phyloP scores from a whole-genome alignment of 176 grass and related monocot species.

The Areca catechu region DNA sequence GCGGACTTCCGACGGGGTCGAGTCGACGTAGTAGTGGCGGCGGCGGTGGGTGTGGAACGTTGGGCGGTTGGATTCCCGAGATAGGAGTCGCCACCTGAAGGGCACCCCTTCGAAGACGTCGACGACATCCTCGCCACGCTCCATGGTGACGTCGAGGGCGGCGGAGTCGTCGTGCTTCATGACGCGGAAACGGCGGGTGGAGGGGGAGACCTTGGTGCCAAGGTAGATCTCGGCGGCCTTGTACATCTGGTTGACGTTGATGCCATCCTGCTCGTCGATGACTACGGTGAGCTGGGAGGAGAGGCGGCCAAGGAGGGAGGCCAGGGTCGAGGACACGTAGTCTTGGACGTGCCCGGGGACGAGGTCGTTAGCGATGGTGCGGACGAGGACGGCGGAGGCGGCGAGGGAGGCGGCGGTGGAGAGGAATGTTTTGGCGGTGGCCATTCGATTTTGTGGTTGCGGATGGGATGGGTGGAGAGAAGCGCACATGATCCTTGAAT shows the following conservation, averaged over 20 bases:
- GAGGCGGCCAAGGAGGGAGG: neutral
- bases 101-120: neutral
- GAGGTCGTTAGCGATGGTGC: neutral
- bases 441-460: neutral
- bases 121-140: neutral
- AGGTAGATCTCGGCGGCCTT: neutral
- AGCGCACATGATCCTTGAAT: too few species aligned
- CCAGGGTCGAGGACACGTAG: neutral
- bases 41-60: neutral
- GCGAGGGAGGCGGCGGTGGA: neutral
- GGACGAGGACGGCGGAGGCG: slow-evolving; percentile 6
- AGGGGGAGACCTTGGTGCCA: neutral
- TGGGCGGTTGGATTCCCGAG: neutral
- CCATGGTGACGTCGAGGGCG: neutral
- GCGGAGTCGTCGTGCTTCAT: neutral
- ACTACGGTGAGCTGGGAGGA: slow-evolving; percentile 7
- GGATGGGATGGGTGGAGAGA: neutral
- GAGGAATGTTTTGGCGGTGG: neutral
- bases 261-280: slow-evolving; percentile 6
- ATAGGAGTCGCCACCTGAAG: slow-evolving; percentile 1
- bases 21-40: neutral
- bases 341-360: neutral
- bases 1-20: too few species aligned
- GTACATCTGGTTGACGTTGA: slow-evolving; percentile 1
- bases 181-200: neutral